Base-by-base conservation (phyloP, 2,329 filamentous ascomycete species). In the Penicillium verrucosum region DNA sequence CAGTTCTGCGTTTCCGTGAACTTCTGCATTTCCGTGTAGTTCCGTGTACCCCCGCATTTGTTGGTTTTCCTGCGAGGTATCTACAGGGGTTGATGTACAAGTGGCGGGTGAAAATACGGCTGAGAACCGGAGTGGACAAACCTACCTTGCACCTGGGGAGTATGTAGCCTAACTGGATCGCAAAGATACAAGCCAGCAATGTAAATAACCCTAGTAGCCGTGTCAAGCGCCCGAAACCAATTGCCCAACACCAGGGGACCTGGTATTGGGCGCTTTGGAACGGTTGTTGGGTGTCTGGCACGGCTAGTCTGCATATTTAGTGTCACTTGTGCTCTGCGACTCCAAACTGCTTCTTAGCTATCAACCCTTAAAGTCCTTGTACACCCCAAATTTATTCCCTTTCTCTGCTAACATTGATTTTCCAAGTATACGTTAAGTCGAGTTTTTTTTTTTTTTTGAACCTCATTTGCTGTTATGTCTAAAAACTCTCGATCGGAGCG, bases 401-500 rank as follows among this genome's bases (percentile, higher is more conserved):
- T n/a, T 14, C 41, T 45, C 12, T 18, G 8, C 2, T 16, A 42
- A 7, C 2, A 12, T 32, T 32, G 18, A 16, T 14, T 7, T 32
- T 23, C 4, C 4, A 32, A 30, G 25, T 30, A 14, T 45, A 32
- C 16, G 7, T 18, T 23, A 4, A 23, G 4, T 14, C 11, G 21
- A 18, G 5, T 44, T 44, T 6, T 27, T 1, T 11, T 44, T 44
- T 6, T 27, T 1, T 11, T 30, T 44, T 7, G n/a, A 44, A 21
- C 6, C 2, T 9, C 6, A 45, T 30, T 30, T 9, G 1, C 29
- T 21, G 25, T 41, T 12, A 63, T 67, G 65, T 61, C 60, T 47
- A n/a, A 34, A 45, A 42, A 60, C 29, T 14, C 42, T 62, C 60
- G 59, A 10, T 64, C 62, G 18, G 63, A 49, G 4, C 70, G 69